Base-by-base conservation (phyloP, 169 alveolate genomes). In the Miamiensis avidus region DNA sequence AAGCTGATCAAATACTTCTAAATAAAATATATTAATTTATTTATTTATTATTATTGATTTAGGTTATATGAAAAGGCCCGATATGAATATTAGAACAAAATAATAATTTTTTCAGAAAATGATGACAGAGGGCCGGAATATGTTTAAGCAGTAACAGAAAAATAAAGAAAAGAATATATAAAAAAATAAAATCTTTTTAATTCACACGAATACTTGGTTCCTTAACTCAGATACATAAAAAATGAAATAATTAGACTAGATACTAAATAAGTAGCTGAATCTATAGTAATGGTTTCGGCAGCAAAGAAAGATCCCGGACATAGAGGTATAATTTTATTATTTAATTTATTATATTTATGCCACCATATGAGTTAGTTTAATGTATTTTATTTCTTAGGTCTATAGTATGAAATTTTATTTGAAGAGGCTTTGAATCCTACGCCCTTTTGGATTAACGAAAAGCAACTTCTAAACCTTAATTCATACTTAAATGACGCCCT, bases 261-360 rank as follows among this genome's bases (percentile, higher is more conserved):
- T 34, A 64, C 29, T 20, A 79, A 79, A 32, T 25, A 79, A 49
- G 84, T 79, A 27, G 84, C 84, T 79, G 84, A 79, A 4, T 79
- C 84, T 11, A 64, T 79, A 49, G 34, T 74, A 34, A 79, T 34
- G 30, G 64, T 79, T 15, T 34, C 84, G 1, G 29, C 34, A n/a
- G 34, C 64, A 1, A 49, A 65, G 29, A 79, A 79, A 64, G 84
- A 49, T 29, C 27, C 27, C 25, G 33, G n/a, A n/a, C n/a, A n/a
- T n/a, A n/a, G n/a, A n/a, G n/a, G n/a, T n/a, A n/a, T n/a, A n/a
- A n/a, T n/a, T n/a, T n/a, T n/a, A n/a, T n/a, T n/a, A n/a, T n/a
- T n/a, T n/a, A n/a, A n/a, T n/a, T n/a, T n/a, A n/a, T n/a, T n/a
- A n/a, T n/a, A n/a, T n/a, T n/a, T n/a, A n/a, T n/a, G n/a, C n/a